Conservation (phyloP, 1,284 basidiomycete genomes). For the Malassezia caprae region DNA sequence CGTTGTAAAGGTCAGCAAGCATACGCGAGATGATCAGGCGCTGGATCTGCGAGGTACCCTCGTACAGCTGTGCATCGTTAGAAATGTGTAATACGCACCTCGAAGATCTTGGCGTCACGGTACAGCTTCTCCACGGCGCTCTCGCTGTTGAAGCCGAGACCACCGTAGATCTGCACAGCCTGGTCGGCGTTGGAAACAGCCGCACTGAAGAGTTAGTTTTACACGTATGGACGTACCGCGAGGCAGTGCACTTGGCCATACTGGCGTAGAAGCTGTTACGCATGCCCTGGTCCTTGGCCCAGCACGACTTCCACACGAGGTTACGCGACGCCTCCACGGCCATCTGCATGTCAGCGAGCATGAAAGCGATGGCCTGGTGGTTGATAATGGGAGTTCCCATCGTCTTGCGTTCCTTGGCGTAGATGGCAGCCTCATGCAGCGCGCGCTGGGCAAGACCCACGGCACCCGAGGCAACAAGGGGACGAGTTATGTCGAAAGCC, state of each 20-base stretch:
- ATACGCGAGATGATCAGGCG: slow-evolving; percentile 37
- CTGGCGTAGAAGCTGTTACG: slow-evolving; percentile 55
- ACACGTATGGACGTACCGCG: slow-evolving; percentile 6
- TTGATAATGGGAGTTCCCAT: slow-evolving; percentile 55
- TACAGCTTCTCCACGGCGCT: slow-evolving; percentile 55
- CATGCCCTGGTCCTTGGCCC: slow-evolving; percentile 53
- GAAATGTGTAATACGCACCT: background rate
- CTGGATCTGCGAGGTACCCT: slow-evolving; percentile 46
- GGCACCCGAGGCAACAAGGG: slow-evolving; percentile 54
- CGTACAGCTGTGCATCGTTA: slow-evolving; percentile 29
- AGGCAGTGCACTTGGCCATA: slow-evolving; percentile 54
- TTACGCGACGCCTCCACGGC: slow-evolving; percentile 51
- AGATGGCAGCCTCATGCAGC: slow-evolving; percentile 53
- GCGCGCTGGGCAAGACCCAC: slow-evolving; percentile 54
- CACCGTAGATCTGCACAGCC: slow-evolving; percentile 52
- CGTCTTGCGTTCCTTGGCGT: slow-evolving; percentile 55
- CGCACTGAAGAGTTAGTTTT: slow-evolving; percentile 13
- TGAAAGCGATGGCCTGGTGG: slow-evolving; percentile 55
- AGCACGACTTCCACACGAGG: slow-evolving; percentile 53
- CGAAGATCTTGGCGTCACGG: slow-evolving; percentile 45
- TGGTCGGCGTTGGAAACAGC: slow-evolving; percentile 44
- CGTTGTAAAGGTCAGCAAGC: slow-evolving; percentile 35
- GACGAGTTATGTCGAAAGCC: slow-evolving; percentile 53
- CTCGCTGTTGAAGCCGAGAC: slow-evolving; percentile 55
- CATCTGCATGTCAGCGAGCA: slow-evolving; percentile 57